Conservation (phyloP, 1,139 yeast species). For the Hyphopichia khmerensis region DNA sequence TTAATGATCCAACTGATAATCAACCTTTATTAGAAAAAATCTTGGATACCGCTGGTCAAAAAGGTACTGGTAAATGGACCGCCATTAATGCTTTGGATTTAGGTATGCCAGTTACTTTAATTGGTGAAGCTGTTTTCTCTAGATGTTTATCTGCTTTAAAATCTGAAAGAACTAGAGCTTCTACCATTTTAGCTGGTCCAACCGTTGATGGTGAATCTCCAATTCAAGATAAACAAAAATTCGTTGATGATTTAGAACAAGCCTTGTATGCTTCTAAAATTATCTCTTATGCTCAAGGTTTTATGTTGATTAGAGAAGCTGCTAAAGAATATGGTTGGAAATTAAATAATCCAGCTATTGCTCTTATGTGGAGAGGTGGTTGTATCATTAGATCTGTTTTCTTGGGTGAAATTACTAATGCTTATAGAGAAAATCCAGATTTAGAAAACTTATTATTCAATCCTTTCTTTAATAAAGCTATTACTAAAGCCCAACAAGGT, state of each 20-base stretch:
- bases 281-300: constrained; percentile 98
- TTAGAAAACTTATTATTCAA: constrained; percentile 94
- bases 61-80: constrained; percentile 99
- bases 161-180: constrained; percentile 85
- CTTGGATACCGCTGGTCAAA: constrained; percentile 96
- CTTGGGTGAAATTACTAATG: constrained; percentile 95
- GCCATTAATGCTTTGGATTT: constrained; percentile 96
- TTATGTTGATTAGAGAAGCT: constrained; percentile 98
- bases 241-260: constrained; percentile 93
- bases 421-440: constrained; percentile 90
- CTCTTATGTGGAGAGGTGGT: constrained; percentile 99
- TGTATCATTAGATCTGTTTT: constrained; percentile 98
- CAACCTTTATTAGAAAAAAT: constrained; percentile 94
- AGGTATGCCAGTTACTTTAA: constrained; percentile 97
- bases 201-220: constrained; percentile 49
- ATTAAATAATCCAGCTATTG: constrained; percentile 96
- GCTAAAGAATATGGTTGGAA: constrained; percentile 97
- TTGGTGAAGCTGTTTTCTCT: constrained; percentile 98
- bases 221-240: constrained; percentile 73
- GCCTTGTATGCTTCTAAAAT: constrained; percentile 98
- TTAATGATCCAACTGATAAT: constrained; percentile 82
- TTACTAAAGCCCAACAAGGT: constrained; percentile 89
- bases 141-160: constrained; percentile 94
- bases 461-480: constrained; percentile 90
- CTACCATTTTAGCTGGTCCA: constrained; percentile 80